These are phyloP conservation scores for Linnemannia zychae DNA, from an alignment of 192 early-diverging fungal species.

Conservation along the genomic window DNA sequence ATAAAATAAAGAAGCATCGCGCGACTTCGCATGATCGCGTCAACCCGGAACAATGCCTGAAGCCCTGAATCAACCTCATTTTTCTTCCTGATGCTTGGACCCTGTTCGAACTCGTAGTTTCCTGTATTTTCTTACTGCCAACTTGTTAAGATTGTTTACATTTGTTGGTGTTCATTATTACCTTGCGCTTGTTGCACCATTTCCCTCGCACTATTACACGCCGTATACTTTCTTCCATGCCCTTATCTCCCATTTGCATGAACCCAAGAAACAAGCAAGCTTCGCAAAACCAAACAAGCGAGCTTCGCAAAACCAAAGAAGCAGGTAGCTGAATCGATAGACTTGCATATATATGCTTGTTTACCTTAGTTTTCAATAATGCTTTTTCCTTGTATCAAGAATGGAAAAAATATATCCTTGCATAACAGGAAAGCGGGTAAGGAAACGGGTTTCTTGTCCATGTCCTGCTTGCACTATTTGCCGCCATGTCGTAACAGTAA, in stretches of 20 bases:
- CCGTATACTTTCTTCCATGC: not conserved
- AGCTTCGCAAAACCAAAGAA: not conserved
- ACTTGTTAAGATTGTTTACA: not conserved
- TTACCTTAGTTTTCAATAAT: not conserved
- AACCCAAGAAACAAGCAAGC: not conserved
- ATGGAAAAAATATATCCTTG: not conserved
- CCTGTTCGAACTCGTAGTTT: not conserved
- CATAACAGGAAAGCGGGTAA: not conserved
- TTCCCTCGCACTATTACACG: not conserved
- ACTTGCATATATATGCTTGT: not conserved
- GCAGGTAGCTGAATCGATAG: not conserved
- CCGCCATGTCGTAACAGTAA: conserved; percentile 2
- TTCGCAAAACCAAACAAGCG: no score
- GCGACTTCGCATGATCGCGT: not conserved
- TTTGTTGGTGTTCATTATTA: not conserved
- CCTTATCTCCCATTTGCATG: not conserved
- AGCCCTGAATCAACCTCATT: no score
- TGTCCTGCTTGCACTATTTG: not conserved
- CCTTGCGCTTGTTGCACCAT: not conserved
- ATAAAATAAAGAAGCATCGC: not conserved
- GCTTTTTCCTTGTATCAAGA: not conserved
- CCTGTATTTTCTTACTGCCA: not conserved
- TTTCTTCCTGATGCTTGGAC: not conserved
- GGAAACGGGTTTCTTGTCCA: not conserved
- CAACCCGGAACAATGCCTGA: no score